Percentiles rank a stretch among this genome's conserved stretches.
Evolutionary conservation across 2,329 filamentous ascomycete genomes (phyloP).

Genomic region (Lasiodiplodia sp.): DNA sequence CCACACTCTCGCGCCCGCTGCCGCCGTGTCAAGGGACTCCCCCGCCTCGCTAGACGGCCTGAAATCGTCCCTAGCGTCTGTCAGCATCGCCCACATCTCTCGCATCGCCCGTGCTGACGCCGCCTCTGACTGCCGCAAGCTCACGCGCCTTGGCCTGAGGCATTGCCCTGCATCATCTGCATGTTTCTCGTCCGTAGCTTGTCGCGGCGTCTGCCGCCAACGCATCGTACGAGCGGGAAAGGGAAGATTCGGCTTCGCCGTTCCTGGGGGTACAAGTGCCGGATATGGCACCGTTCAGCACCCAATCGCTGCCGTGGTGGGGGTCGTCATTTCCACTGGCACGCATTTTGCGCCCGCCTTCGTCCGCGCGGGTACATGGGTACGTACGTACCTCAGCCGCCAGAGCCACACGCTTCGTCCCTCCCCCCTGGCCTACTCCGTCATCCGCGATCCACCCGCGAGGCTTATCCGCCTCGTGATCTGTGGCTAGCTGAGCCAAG

Average conservation of each 20-base stretch:
- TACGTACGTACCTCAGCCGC: background rate
- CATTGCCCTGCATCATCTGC: background rate
- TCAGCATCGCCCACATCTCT: slow-evolving; percentile 15
- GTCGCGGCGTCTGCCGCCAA: background rate
- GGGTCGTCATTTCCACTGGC: background rate
- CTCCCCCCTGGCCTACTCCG: slow-evolving; percentile 6
- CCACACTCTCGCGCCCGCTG: background rate
- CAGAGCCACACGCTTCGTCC: slow-evolving; percentile 6
- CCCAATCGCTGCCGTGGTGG: background rate
- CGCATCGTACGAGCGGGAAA: background rate
- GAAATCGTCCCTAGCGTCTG: background rate
- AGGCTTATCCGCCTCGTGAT: slow-evolving; percentile 7
- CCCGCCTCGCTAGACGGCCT: slow-evolving; percentile 14
- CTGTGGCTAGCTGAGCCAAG: slow-evolving; percentile 26
- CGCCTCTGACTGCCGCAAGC: slow-evolving; percentile 4
- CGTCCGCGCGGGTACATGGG: background rate
- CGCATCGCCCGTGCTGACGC: background rate
- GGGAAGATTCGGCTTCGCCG: background rate
- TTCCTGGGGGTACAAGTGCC: slow-evolving; percentile 2
- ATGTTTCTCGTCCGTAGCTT: background rate
- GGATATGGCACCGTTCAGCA: background rate
- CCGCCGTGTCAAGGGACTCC: slow-evolving; percentile 1
- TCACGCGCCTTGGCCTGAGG: background rate
- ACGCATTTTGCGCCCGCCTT: background rate
- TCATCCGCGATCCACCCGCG: slow-evolving; percentile 3